Evolutionary conservation across 495 filamentous ascomycete species (phyloP).

Genomic region (Penicillium ucsense): DNA sequence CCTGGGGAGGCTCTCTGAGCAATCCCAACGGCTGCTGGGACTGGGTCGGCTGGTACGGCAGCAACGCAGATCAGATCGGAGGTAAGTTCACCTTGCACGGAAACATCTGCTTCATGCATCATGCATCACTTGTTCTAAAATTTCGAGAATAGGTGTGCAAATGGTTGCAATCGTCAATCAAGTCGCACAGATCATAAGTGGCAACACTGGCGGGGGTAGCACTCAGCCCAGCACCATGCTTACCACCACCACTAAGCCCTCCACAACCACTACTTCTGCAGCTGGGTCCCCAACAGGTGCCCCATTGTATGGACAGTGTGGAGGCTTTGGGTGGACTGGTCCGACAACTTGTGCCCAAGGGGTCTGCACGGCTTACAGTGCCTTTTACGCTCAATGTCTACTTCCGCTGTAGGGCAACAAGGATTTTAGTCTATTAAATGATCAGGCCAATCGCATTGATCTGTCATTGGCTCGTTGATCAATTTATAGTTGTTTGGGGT

Average conservation of each 20-base stretch:
- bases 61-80: slow-evolving; percentile 8
- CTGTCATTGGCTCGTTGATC: too few relatives aligned
- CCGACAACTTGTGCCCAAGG: slow-evolving; percentile 1
- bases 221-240: not conserved
- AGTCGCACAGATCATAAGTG: slow-evolving; percentile 7
- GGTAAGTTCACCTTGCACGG: not conserved
- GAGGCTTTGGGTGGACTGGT: slow-evolving; percentile 1
- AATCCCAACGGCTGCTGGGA: slow-evolving; percentile 11
- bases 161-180: slow-evolving; percentile 10
- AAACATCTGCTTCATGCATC: not conserved
- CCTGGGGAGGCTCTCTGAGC: slow-evolving; percentile 3
- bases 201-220: not conserved
- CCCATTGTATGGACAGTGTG: slow-evolving; percentile 1
- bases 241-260: not conserved
- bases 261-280: not conserved
- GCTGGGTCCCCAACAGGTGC: not conserved
- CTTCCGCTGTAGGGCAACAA: not conserved
- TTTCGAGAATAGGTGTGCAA: slow-evolving; percentile 2
- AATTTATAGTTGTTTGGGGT: too few relatives aligned
- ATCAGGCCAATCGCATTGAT: too few relatives aligned
- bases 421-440: too few relatives aligned
- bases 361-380: slow-evolving; percentile 1
- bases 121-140: not conserved
- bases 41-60: slow-evolving; percentile 8
- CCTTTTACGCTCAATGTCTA: not conserved